phyloP scores from a whole-genome alignment of 2,329 filamentous ascomycete genomes.

The Westerdykella ornata region DNA sequence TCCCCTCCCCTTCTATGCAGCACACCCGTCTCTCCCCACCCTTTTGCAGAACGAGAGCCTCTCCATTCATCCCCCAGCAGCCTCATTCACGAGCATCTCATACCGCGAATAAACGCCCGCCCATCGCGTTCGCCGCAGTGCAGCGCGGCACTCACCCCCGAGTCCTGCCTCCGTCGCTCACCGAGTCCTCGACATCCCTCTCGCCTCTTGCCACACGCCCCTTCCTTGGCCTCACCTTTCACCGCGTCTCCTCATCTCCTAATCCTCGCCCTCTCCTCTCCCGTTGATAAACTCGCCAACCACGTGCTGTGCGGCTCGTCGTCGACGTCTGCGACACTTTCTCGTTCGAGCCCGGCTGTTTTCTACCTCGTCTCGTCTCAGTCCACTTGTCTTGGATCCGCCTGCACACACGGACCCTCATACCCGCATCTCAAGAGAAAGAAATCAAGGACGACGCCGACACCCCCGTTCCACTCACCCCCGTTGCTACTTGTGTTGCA shows the following conservation, averaged over 20 bases:
- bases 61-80: slow-evolving; percentile 24
- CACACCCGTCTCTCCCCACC: slow-evolving; percentile 14
- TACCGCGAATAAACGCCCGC: slow-evolving; percentile 8
- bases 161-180: slow-evolving; percentile 3
- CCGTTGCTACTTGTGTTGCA: neutral
- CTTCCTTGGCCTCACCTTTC: slow-evolving; percentile 15
- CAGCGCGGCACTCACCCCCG: neutral
- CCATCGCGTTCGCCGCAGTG: slow-evolving; percentile 3
- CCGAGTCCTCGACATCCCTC: slow-evolving; percentile 11
- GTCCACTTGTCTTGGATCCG: slow-evolving; percentile 7
- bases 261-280: neutral
- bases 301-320: no score
- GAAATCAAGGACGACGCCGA: slow-evolving; percentile 3
- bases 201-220: slow-evolving; percentile 21
- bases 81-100: slow-evolving; percentile 14
- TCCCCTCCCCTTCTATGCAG: slow-evolving; percentile 6
- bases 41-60: neutral
- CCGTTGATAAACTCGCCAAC: no score
- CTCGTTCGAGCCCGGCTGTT: slow-evolving; percentile 8
- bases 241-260: slow-evolving; percentile 1
- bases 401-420: slow-evolving; percentile 10
- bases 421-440: neutral
- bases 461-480: neutral
- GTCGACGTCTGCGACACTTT: neutral
- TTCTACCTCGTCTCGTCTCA: slow-evolving; percentile 9